Evolutionary conservation across 2,329 filamentous ascomycete genomes (phyloP), one percentile per base, ranked within the genome.

Genomic region (Aspergillus vadensis): DNA sequence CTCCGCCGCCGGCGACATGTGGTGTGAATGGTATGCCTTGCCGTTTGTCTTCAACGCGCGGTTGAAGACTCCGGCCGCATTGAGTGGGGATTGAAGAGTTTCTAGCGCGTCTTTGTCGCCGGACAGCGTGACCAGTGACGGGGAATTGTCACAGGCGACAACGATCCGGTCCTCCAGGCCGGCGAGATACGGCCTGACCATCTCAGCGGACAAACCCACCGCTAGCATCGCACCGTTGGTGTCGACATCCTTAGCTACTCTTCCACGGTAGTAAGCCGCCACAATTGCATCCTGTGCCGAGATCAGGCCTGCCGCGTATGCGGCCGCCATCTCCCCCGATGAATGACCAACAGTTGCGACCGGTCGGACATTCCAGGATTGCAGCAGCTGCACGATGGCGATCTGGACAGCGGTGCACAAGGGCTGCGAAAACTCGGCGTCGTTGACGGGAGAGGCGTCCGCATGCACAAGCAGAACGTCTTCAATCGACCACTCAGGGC

Each of bases 1-100:
- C 9, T 9, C 9, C 14, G 32, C 32, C 32, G 14, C 32, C 8
- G 14, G 8, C 9, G 8, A 9, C 71, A 75, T 73, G 25, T 74
- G 70, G 5, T 61, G 62, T 4, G 72, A 74, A 51, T 75, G 72
- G 47, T 75, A 75, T 3, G 72, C 72, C 27, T 47, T 56, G 9
- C 64, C 67, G 1, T 21, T 21, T 21, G 71, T 68, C 43, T 65
- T 66, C 8, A 75, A 61, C 32, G 58, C 57, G 4, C 73, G 67
- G 3, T 69, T 70, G 53, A 75, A 71, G 17, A 71, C 62, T 2
- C 65, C 63, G 27, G 64, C 63, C n/a, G 55, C 61, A 3, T 61
- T 15, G 65, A 70, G 21, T 21, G 21, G 21, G 21, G 21, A 21
- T 3, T 21, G 21, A 21, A 21, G 21, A 21, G 21, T 21, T 21